Evolutionary conservation across 2,329 filamentous ascomycete species (phyloP).

Genomic region (Zymoseptoria ardabiliae): DNA sequence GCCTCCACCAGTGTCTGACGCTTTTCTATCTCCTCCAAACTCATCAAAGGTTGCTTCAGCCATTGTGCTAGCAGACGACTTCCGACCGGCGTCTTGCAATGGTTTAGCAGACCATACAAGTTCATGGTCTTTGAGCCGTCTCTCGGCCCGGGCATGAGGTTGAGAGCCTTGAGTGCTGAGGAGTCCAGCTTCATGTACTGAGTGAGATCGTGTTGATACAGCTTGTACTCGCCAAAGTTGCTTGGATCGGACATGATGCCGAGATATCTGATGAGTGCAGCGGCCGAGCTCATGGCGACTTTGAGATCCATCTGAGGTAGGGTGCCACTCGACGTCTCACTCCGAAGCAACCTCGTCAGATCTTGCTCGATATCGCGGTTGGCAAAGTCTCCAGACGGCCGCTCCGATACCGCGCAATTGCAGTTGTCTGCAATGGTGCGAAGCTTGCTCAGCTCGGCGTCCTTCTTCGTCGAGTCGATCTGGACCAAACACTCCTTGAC

Average conservation of each 20-base stretch:
- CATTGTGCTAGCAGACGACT: slow-evolving; percentile 87
- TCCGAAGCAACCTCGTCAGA: slow-evolving; percentile 75
- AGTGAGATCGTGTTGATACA: slow-evolving; percentile 93
- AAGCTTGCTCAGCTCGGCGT: slow-evolving; percentile 81
- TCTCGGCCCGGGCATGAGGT: slow-evolving; percentile 90
- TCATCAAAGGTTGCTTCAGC: slow-evolving; percentile 97
- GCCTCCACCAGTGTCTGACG: slow-evolving; percentile 92
- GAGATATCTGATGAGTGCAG: slow-evolving; percentile 90
- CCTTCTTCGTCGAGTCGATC: slow-evolving; percentile 69
- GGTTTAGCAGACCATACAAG: slow-evolving; percentile 84
- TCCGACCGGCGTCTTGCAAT: slow-evolving; percentile 94
- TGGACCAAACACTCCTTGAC: slow-evolving; percentile 91
- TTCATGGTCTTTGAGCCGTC: slow-evolving; percentile 98
- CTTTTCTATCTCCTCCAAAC: slow-evolving; percentile 76
- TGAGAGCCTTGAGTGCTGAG: slow-evolving; percentile 84
- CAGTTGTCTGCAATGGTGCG: slow-evolving; percentile 86
- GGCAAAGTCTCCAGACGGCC: slow-evolving; percentile 68
- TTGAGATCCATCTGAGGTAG: slow-evolving; percentile 89
- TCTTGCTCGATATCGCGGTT: slow-evolving; percentile 95
- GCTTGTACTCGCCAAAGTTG: slow-evolving; percentile 94
- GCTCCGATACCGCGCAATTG: slow-evolving; percentile 80
- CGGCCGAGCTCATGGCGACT: slow-evolving; percentile 89
- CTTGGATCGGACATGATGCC: slow-evolving; percentile 81
- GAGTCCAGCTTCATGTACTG: slow-evolving; percentile 99
- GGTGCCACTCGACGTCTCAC: slow-evolving; percentile 68